A percentile compares a stretch with the other conserved stretches of the same genome.
Evolutionary conservation across 2,329 filamentous ascomycete genomes (phyloP).

Genomic region (Fusarium brevicatenulatum): DNA sequence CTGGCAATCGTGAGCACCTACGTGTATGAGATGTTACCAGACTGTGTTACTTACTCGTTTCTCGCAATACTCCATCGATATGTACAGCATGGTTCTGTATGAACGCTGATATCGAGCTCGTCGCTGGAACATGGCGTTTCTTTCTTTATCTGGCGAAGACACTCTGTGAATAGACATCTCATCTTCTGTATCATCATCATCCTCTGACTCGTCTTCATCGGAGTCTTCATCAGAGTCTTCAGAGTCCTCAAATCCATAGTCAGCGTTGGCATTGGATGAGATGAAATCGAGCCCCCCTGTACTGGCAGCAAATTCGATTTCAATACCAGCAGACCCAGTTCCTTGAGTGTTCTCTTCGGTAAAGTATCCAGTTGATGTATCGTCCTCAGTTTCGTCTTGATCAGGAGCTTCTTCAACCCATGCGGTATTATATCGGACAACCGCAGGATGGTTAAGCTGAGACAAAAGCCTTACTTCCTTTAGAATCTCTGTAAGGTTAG

Average conservation of each 20-base stretch:
- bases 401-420: constrained; percentile 84
- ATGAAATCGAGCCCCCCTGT: constrained; percentile 92
- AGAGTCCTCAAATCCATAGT: constrained; percentile 73
- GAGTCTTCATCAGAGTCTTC: constrained; percentile 56
- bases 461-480: constrained; percentile 90
- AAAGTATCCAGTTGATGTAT: constrained; percentile 63
- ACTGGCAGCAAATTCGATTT: constrained; percentile 73
- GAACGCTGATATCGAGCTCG: constrained; percentile 58
- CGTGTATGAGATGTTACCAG: too few relatives aligned
- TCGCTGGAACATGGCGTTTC: constrained; percentile 43
- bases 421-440: constrained; percentile 92
- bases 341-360: constrained; percentile 50
- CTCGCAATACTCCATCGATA: constrained; percentile 99
- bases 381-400: constrained; percentile 64
- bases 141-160: constrained; percentile 47
- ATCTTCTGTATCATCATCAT: constrained; percentile 56
- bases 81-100: constrained; percentile 83
- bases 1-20: constrained; percentile 43
- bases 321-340: constrained; percentile 54
- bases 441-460: constrained; percentile 87
- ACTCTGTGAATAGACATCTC: constrained; percentile 44
- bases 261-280: constrained; percentile 82
- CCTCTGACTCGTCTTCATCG: constrained; percentile 58
- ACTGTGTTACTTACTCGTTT: constrained; percentile 69
- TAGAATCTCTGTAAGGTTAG: constrained; percentile 82